Evolutionary conservation across 1,284 basidiomycete genomes (phyloP).

Genomic region (Ustilago lituana): DNA sequence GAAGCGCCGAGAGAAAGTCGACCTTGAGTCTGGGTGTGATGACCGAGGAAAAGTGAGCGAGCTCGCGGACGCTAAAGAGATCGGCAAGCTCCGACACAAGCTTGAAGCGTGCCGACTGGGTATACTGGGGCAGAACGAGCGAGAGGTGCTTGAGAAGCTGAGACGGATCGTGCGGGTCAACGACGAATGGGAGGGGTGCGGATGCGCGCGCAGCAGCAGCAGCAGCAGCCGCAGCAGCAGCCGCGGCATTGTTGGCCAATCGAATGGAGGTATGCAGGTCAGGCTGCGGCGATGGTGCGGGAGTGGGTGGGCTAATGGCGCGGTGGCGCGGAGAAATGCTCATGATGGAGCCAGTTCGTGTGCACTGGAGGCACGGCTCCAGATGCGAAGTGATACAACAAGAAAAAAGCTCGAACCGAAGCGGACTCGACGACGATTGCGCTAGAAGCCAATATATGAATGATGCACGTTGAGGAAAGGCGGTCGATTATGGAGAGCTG

Average conservation of each 20-base stretch:
- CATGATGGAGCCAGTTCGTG: conserved; percentile 18
- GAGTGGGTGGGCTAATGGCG: conserved; percentile 60
- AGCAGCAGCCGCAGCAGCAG: too few species aligned
- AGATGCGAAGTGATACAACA: not conserved
- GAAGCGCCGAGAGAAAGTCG: conserved; percentile 84
- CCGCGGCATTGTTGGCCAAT: conserved; percentile 47
- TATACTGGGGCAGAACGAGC: conserved; percentile 43
- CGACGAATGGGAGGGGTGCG: conserved; percentile 12
- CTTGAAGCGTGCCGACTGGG: conserved; percentile 41
- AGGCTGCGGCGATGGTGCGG: conserved; percentile 61
- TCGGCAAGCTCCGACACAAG: conserved; percentile 58
- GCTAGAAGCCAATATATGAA: too few species aligned
- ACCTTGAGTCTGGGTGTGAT: conserved; percentile 84
- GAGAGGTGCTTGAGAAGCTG: conserved; percentile 49
- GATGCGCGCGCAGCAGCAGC: conserved; percentile 16
- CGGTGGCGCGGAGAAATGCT: conserved; percentile 51
- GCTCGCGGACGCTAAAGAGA: conserved; percentile 74
- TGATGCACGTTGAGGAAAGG: too few species aligned
- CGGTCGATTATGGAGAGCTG: too few species aligned
- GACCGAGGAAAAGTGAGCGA: conserved; percentile 78
- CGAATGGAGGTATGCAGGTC: conserved; percentile 45
- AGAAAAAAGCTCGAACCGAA: too few species aligned
- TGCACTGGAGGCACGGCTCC: not conserved
- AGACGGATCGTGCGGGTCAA: conserved; percentile 42
- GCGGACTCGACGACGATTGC: too few species aligned